Base-by-base conservation (phyloP, 2,329 filamentous ascomycete species). In the Neofusicoccum sp. region DNA sequence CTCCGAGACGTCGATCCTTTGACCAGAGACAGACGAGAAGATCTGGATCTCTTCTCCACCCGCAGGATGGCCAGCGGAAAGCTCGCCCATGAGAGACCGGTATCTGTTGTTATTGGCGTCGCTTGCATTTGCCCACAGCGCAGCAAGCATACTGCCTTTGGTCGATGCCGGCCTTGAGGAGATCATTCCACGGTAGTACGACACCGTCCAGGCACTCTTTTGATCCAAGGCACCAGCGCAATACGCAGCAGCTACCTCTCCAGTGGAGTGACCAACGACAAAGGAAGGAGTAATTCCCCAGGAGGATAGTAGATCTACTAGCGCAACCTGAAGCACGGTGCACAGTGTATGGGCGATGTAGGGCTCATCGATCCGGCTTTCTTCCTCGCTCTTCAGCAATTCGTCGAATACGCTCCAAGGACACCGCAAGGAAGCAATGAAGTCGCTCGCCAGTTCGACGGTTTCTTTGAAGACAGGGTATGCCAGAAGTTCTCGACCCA, bases 261-360 rank as follows among this genome's bases (percentile, higher is more conserved):
- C 58, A 2, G 58, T 54, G 8, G 34, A 44, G 4, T 34, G 31
- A 3, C 71, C 71, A 8, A 64, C 58, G 24, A 73, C 71, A 7
- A 67, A 66, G 3, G 58, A 40, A n/a, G 70, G 67, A 1, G 14
- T 34, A 7, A 73, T 62, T 4, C 63, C 63, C 71, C 71, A 73
- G 1, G 67, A 67, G 9, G 45, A 43, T 4, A 72, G 58, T 3
- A 73, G 63, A 20, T 71, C 66, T 1, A 68, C 63, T 1, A 73
- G 61, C 3, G 67, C 71, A 7, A 73, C 40, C 45, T 73, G 71
- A 34, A 71, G 26, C 1, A 66, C 68, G 11, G 67, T 69, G 45
- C 67, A 69, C 1, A 66, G 24, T 1, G 68, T 66, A 41, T 72
- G 69, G 31, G 63, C 65, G n/a, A 70, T 44, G 3, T 68, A 63